phyloP scores from a whole-genome alignment of 2,329 filamentous ascomycete genomes.

The Graphiopsis chlorocephala region DNA sequence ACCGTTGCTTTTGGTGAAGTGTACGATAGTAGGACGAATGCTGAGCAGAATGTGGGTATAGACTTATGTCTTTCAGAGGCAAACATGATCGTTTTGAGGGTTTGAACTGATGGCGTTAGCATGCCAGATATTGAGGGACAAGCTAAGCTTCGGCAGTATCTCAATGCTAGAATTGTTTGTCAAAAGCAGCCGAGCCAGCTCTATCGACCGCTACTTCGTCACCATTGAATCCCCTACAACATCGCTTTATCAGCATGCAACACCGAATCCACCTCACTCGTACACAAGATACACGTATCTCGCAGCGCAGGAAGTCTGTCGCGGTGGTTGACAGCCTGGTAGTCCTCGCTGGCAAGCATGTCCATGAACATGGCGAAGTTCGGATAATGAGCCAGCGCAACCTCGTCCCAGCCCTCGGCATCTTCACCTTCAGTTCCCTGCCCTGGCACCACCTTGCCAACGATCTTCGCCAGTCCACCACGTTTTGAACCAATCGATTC shows the following conservation, averaged over 20 bases:
- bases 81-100: no score
- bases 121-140: no score
- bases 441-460: constrained; percentile 54
- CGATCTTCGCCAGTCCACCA: constrained; percentile 60
- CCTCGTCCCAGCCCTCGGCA: constrained; percentile 55
- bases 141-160: no score
- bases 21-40: no score
- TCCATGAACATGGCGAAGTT: constrained; percentile 61
- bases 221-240: background rate
- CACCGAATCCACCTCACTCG: constrained; percentile 34
- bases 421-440: constrained; percentile 26
- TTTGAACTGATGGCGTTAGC: no score
- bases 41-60: no score
- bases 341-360: constrained; percentile 58
- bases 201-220: background rate
- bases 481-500: constrained; percentile 48
- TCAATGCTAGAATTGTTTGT: background rate
- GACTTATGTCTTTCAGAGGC: no score
- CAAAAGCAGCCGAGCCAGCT: background rate
- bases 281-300: constrained; percentile 39
- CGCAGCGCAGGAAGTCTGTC: constrained; percentile 45
- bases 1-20: no score
- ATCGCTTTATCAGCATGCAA: constrained; percentile 13
- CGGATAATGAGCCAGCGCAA: constrained; percentile 64
- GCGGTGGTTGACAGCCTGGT: constrained; percentile 57